Percentiles rank a stretch among this genome's conserved stretches.
These are phyloP conservation scores for Ophiosphaerella narmari DNA, from an alignment of 2,329 filamentous ascomycete genomes.

Conservation along the genomic window DNA sequence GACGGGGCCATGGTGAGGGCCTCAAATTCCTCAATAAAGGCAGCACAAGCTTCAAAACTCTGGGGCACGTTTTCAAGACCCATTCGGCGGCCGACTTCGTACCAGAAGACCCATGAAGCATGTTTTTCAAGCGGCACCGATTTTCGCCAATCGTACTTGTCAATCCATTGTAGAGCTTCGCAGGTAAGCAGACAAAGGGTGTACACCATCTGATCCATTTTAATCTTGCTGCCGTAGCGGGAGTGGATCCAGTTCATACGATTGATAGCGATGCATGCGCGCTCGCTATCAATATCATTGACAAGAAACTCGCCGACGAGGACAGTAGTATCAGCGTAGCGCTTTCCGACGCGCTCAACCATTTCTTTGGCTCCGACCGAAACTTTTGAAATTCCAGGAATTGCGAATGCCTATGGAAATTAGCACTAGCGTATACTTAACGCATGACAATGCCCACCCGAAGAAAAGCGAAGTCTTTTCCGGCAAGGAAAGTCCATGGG, in stretches of 20 bases:
- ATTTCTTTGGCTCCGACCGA: constrained; percentile 11
- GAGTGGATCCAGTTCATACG: constrained; percentile 17
- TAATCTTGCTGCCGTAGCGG: constrained; percentile 10
- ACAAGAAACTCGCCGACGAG: constrained; percentile 14
- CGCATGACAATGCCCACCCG: neutral
- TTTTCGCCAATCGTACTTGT: constrained; percentile 9
- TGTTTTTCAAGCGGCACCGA: constrained; percentile 10
- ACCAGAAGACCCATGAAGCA: constrained; percentile 12
- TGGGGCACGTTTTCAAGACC: constrained; percentile 9
- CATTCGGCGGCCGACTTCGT: constrained; percentile 12
- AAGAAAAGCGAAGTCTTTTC: constrained; percentile 13
- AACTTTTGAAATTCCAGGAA: constrained; percentile 12
- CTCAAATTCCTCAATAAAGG: constrained; percentile 10
- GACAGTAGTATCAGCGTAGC: constrained; percentile 12
- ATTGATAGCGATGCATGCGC: constrained; percentile 12
- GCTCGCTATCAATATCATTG: constrained; percentile 16
- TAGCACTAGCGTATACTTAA: neutral
- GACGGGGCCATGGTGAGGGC: constrained; percentile 6
- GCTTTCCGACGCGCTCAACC: constrained; percentile 10
- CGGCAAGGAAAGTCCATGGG: constrained; percentile 10
- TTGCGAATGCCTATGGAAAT: constrained; percentile 8
- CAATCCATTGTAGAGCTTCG: constrained; percentile 13
- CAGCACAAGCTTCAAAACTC: constrained; percentile 10
- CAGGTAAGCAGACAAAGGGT: constrained; percentile 12
- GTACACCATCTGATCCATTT: constrained; percentile 14